Evolutionary conservation across 2,329 filamentous ascomycete species (phyloP), one percentile per base, ranked within the genome.

Genomic region (Lachnellula cervina): DNA sequence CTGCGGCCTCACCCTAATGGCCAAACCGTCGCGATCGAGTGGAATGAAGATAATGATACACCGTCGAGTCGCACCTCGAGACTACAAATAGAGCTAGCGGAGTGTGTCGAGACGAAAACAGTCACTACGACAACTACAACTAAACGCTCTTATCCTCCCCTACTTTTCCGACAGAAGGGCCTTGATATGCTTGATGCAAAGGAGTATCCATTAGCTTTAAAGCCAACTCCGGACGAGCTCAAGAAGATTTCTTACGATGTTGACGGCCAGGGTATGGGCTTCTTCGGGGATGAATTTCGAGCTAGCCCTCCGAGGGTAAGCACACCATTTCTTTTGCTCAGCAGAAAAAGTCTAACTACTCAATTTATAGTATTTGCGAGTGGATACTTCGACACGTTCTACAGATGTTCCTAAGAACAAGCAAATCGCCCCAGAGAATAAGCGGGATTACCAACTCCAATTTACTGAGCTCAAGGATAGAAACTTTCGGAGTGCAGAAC

Each of bases 91-190:
- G 79, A 82, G 60, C 74, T 86, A 47, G 80, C 80, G 58, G 82
- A 86, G 65, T 86, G 82, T 62, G 80, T 86, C 66, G 83, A 86
- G 72, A 86, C 83, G 16, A 86, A 83, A 70, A 86, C 82, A 11
- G 84, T 96, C 59, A 96, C 92, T 1, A 97, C 93, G 0, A 97
- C 92, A 0, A 97, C 91, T 0, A 96, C 90, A 0, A 95, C 92
- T 1, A 89, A 90, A 62, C 86, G 71, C 79, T 90, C 73, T 72
- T 95, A 94, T 63, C 92, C 93, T 47, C 90, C 90, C n/a, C 77
- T 97, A 56, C 78, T 89, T 54, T 83, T 96, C 63, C 85, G 84
- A 62, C 87, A 90, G 23, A 82, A 62, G 49, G 50, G 62, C 19
- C 79, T 91, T 35, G 77, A 81, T 57, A 80, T 86, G 52, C 82